Percentiles rank a stretch among this genome's conserved stretches.
Conservation (phyloP, 371 early-diverging fungal species). For the Mortierella sp. region DNA sequence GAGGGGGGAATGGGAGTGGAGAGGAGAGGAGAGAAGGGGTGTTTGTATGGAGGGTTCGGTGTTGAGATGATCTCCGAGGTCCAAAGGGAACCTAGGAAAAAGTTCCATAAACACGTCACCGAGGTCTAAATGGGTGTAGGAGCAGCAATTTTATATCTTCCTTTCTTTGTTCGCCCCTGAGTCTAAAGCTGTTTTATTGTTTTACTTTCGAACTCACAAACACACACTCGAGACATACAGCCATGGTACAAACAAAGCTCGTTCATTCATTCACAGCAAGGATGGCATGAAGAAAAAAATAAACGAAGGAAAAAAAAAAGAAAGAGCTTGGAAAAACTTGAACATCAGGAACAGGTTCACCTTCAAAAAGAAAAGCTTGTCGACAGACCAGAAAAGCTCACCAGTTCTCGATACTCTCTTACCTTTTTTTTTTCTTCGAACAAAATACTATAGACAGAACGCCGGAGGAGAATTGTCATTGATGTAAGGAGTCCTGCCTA, state of each 20-base stretch:
- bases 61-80: conserved; percentile 14
- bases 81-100: background rate
- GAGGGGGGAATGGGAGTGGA: conserved; percentile 1
- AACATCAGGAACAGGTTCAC: background rate
- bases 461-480: conserved; percentile 30
- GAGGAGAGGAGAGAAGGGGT: background rate
- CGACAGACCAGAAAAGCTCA: background rate
- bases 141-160: background rate
- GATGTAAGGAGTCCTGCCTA: conserved; percentile 24
- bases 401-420: background rate
- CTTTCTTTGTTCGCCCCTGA: background rate
- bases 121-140: background rate
- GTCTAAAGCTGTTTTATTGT: background rate
- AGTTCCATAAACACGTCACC: background rate
- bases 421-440: background rate
- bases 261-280: background rate
- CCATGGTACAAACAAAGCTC: background rate
- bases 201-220: background rate
- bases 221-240: background rate
- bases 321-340: background rate
- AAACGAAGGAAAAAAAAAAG: background rate
- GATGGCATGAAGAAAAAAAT: background rate
- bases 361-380: background rate
- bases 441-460: conserved; percentile 14
- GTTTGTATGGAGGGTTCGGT: background rate